phyloP scores from a whole-genome alignment of 345 rosid species.

The Lepidium sativum region DNA sequence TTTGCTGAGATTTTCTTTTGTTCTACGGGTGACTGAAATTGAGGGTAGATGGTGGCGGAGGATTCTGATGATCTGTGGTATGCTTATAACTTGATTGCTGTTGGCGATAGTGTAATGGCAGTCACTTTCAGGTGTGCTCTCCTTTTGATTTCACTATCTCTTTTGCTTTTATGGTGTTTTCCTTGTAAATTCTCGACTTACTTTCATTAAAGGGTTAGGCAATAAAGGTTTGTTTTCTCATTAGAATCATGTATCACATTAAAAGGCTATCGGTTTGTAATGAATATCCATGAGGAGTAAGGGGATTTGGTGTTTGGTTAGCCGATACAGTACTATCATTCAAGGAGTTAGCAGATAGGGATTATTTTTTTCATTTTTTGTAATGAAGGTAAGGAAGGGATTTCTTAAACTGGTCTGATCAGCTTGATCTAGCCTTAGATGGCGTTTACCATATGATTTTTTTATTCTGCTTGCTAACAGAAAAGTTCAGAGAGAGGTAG shows the following conservation, averaged over 20 bases:
- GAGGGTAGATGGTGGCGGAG: conserved; percentile 57
- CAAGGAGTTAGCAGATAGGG: not conserved
- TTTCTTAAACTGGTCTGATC: not conserved
- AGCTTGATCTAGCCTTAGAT: not conserved
- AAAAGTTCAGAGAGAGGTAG: conserved; percentile 70
- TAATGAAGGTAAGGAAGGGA: not conserved
- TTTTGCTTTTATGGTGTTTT: not conserved
- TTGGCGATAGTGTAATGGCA: conserved; percentile 77
- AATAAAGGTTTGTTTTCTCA: not conserved
- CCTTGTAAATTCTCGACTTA: not conserved
- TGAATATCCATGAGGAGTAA: not conserved
- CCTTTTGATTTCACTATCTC: not conserved
- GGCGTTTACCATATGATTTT: not conserved
- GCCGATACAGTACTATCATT: not conserved
- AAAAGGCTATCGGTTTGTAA: not conserved
- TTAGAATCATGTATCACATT: not conserved
- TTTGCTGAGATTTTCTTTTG: not conserved
- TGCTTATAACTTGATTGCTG: conserved; percentile 70
- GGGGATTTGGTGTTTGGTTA: not conserved
- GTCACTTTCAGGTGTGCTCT: conserved; percentile 64
- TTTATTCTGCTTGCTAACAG: conserved; percentile 26
- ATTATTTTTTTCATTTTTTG: not conserved
- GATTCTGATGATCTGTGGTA: conserved; percentile 94
- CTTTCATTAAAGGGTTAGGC: not conserved
- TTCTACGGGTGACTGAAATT: not conserved